Evolutionary conservation across 345 rosid genomes (phyloP).

Genomic region (Geranium rotundifolium): DNA sequence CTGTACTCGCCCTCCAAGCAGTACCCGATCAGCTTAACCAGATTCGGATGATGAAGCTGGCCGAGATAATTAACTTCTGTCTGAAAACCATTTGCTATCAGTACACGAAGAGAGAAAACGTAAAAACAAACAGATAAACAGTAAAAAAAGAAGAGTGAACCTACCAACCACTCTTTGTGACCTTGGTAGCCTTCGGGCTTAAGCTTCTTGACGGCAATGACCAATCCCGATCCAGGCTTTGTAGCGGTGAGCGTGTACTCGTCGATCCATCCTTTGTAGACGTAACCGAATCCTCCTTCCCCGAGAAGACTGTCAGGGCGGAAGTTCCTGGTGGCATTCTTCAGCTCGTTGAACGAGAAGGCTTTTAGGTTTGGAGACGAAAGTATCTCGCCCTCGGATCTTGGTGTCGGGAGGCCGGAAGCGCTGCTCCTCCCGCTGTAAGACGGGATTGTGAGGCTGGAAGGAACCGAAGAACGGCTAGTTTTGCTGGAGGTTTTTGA

Average conservation of each 20-base stretch:
- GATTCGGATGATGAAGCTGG: conserved; percentile 81
- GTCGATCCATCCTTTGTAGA: conserved; percentile 91
- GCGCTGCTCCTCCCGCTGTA: conserved; percentile 33
- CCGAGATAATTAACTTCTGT: conserved; percentile 91
- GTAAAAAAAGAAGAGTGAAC: conserved; percentile 10
- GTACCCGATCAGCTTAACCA: conserved; percentile 75
- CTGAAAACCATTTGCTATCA: conserved; percentile 37
- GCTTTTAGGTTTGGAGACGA: conserved; percentile 75
- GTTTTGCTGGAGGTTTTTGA: conserved; percentile 54
- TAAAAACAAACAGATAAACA: neutral
- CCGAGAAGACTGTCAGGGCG: conserved; percentile 86
- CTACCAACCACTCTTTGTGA: conserved; percentile 95
- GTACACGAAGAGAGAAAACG: conserved; percentile 1
- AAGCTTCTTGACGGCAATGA: conserved; percentile 86
- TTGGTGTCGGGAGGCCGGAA: conserved; percentile 56
- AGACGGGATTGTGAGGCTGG: conserved; percentile 50
- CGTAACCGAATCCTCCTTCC: conserved; percentile 93
- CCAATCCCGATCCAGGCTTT: conserved; percentile 83
- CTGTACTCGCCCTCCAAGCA: conserved; percentile 76
- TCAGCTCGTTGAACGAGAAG: conserved; percentile 63
- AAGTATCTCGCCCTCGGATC: conserved; percentile 78
- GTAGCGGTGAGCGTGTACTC: conserved; percentile 48
- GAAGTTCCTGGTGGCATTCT: conserved; percentile 78
- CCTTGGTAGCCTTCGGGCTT: conserved; percentile 94
- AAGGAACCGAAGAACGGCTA: conserved; percentile 52